Conservation (phyloP, 106 monocot species). For the Allium sativum region DNA sequence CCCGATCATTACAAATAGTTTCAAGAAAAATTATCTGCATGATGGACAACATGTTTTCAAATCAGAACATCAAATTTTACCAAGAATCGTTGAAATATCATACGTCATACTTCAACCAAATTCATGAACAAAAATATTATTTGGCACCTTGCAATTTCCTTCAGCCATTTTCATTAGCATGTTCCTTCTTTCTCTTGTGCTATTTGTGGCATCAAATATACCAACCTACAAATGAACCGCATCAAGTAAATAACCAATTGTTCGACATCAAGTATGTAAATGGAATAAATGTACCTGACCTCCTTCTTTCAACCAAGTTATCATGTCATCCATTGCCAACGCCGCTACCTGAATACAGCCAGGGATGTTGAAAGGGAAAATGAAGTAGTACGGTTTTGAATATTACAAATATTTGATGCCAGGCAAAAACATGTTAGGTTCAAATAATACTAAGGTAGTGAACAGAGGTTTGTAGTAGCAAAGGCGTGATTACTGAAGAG, state of each 20-base stretch:
- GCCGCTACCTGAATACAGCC: conserved; percentile 62
- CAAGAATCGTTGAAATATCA: no score
- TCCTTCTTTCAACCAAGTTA: conserved; percentile 96
- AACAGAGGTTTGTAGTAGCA: no score
- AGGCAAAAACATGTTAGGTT: no score
- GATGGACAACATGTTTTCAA: conserved; percentile 5
- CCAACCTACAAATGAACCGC: conserved; percentile 60
- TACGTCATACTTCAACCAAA: background rate
- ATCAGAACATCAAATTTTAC: no score
- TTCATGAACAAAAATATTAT: background rate
- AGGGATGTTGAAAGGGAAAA: no score
- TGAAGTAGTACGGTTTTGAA: no score
- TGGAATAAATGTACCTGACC: conserved; percentile 64
- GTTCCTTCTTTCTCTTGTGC: conserved; percentile 72
- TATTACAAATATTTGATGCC: no score
- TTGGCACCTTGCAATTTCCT: conserved; percentile 88
- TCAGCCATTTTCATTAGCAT: conserved; percentile 99
- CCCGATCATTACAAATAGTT: conserved; percentile 92
- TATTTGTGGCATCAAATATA: conserved; percentile 99
- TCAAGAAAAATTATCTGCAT: conserved; percentile 92
- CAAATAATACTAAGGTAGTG: no score
- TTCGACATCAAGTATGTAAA: background rate
- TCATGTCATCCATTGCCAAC: conserved; percentile 97
- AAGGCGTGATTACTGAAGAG: no score
- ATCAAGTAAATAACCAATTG: conserved; percentile 15